Evolutionary conservation across 1,284 basidiomycete genomes (phyloP).

Genomic region (Trichosporon faecale): DNA sequence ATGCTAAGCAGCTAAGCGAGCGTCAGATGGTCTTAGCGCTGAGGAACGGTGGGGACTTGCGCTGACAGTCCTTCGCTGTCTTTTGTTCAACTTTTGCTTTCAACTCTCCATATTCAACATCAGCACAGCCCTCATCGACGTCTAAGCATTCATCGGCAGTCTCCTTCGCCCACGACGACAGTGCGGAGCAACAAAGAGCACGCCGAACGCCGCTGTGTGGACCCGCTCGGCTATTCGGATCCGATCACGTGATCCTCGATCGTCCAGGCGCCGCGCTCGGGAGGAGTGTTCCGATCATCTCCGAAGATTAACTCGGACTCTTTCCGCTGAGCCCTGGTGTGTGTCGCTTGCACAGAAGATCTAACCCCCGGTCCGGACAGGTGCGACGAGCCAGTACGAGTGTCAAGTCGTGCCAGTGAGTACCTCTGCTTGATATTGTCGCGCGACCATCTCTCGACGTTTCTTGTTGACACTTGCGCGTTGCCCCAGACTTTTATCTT

Average conservation of each 20-base stretch:
- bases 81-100: background rate
- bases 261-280: background rate
- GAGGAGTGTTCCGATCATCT: conserved; percentile 12
- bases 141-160: background rate
- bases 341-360: background rate
- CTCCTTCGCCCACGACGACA: too few species aligned
- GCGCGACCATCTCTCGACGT: background rate
- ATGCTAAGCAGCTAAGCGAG: background rate
- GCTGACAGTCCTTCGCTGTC: background rate
- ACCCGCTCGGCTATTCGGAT: background rate
- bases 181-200: background rate
- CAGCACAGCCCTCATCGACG: too few species aligned
- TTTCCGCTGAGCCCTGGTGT: background rate
- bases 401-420: background rate
- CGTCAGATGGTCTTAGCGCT: background rate
- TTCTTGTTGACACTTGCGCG: background rate
- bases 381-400: background rate
- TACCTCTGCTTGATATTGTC: background rate
- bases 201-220: background rate
- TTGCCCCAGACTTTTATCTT: background rate
- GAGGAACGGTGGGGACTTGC: background rate
- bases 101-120: background rate
- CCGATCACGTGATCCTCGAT: background rate
- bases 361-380: background rate
- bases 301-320: conserved; percentile 2